Evolutionary conservation across 495 filamentous ascomycete genomes (phyloP), one percentile per base, ranked within the genome.

Genomic region (Neurospora cerealis): DNA sequence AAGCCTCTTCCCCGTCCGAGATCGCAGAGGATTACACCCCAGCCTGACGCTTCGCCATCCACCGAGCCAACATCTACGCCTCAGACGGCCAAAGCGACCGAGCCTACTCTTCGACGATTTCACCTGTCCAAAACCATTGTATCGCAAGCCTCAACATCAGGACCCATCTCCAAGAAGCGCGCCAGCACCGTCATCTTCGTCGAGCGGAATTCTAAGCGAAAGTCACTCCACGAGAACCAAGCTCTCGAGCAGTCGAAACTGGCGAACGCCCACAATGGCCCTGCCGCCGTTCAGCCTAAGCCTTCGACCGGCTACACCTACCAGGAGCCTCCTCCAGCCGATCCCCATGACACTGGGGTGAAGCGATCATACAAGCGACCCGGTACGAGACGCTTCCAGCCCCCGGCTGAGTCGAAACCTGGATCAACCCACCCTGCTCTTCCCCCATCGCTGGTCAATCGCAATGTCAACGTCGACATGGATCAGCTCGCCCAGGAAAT

Each of bases 401-500:
- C 75, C 21, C 70, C 75, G 13, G 70, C 71, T 13, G 66, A 41
- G 9, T 15, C 60, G 46, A 21, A 36, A 32, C n/a, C 40, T 36
- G 66, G 48, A 28, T 13, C 66, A 46, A 80, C 48, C 7, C 54
- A 80, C 71, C 79, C 82, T 11, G 74, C 75, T 19, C 78, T 86
- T 4, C 83, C 84, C 2, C 81, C 83, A 8, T 85, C 85, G 2
- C 72, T 83, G 66, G 78, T 79, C 36, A 77, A 83, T 15, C 83
- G 81, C 69, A 81, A 81, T 21, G 80, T 79, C 48, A 80, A 80
- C 77, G 79, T 80, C 6, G 80, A 84, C 72, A 81, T 83, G 76
- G 83, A 87, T 24, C 78, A 82, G 73, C 78, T 89, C 24, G 80
- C 84, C 2, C 80, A 79, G 4, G 83, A 85, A 13, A 86, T 88